Evolutionary conservation across 345 rosid species (phyloP).

Genomic region (Corchorus olitorius): DNA sequence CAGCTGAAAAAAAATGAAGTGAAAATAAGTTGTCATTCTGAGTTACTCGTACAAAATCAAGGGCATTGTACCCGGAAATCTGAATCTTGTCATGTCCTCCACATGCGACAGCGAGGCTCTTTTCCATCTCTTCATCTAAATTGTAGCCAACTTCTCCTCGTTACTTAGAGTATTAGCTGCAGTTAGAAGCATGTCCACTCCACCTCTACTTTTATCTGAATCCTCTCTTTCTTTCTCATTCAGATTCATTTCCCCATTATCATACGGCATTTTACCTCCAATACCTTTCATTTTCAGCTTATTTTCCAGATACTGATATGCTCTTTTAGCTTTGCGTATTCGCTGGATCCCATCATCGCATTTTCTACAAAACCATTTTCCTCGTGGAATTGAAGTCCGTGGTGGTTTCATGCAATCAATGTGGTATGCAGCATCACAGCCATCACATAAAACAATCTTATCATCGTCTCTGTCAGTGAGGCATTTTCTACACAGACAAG

Average conservation of each 20-base stretch:
- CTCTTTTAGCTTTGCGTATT: slow-evolving; percentile 51
- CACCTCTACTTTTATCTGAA: slow-evolving; percentile 49
- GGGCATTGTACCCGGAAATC: not conserved
- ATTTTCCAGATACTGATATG: slow-evolving; percentile 39
- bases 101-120: not conserved
- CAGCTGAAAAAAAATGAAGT: slow-evolving; percentile 13
- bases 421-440: slow-evolving; percentile 93
- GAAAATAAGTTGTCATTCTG: slow-evolving; percentile 20
- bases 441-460: slow-evolving; percentile 79
- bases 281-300: slow-evolving; percentile 30
- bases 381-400: slow-evolving; percentile 49
- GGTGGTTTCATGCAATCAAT: slow-evolving; percentile 84
- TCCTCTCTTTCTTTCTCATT: slow-evolving; percentile 30
- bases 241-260: slow-evolving; percentile 20
- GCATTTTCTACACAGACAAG: slow-evolving; percentile 85
- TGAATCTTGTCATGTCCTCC: slow-evolving; percentile 10
- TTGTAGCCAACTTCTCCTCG: slow-evolving; percentile 46
- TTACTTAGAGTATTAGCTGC: slow-evolving; percentile 71
- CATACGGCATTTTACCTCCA: slow-evolving; percentile 23
- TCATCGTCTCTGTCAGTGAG: slow-evolving; percentile 77
- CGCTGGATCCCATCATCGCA: slow-evolving; percentile 58
- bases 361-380: slow-evolving; percentile 81
- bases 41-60: slow-evolving; percentile 15
- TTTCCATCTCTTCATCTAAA: slow-evolving; percentile 27
- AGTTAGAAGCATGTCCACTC: slow-evolving; percentile 77